These are phyloP conservation scores for Batkoa obscura DNA, from an alignment of 371 early-diverging fungal genomes.

Conservation along the genomic window DNA sequence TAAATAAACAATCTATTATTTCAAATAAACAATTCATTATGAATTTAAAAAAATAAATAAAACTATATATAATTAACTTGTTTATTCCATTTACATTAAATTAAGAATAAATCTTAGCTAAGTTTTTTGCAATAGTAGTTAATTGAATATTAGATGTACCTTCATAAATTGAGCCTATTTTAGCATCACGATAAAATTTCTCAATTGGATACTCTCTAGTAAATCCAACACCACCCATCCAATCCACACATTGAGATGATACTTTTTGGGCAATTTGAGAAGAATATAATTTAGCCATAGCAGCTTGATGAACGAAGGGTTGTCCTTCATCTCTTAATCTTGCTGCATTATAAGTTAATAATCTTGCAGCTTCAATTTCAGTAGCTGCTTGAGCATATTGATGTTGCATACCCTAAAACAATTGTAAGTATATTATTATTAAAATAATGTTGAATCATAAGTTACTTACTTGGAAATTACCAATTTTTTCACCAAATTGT, in stretches of 20 bases:
- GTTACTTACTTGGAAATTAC: constrained; percentile 61
- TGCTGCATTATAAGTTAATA: constrained; percentile 94
- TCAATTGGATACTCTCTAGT: constrained; percentile 71
- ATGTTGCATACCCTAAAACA: constrained; percentile 66
- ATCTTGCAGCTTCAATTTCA: constrained; percentile 92
- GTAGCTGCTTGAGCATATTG: constrained; percentile 89
- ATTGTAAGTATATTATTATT: background rate
- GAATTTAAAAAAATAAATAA: too few species aligned
- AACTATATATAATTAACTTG: too few species aligned
- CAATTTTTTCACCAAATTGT: constrained; percentile 77
- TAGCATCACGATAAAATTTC: constrained; percentile 92
- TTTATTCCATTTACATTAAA: too few species aligned
- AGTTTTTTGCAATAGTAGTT: constrained; percentile 84
- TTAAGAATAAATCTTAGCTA: constrained; percentile 17
- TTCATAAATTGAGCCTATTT: constrained; percentile 75
- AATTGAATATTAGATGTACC: constrained; percentile 92
- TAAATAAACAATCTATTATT: too few species aligned
- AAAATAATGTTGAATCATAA: background rate
- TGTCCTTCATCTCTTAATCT: constrained; percentile 85
- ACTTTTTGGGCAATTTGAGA: constrained; percentile 89
- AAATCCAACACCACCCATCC: constrained; percentile 95
- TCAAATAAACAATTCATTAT: too few species aligned
- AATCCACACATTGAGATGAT: constrained; percentile 79
- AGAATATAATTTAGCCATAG: constrained; percentile 93
- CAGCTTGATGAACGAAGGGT: constrained; percentile 82